Evolutionary conservation across 2,329 filamentous ascomycete genomes (phyloP), one percentile per base, ranked within the genome.

Genomic region (Colletotrichum eremochloae): DNA sequence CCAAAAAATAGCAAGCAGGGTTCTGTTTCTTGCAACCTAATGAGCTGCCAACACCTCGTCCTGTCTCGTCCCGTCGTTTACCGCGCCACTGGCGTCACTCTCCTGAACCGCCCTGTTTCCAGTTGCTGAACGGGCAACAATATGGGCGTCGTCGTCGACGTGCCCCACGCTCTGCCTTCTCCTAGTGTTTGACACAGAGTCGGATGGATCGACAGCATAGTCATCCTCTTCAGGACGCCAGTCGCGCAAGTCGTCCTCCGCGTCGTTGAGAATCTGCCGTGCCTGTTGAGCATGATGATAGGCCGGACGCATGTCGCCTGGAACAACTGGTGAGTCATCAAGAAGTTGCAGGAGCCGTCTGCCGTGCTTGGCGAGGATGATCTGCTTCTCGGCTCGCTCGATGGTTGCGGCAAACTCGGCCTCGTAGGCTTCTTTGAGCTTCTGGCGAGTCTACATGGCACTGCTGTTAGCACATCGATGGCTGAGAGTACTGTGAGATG

Each of bases 331-430:
- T 0, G 92, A 92, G 80, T 98, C 96, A 77, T 99, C 96, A 14
- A 99, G 89, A 50, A 97, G 89, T 76, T 93, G 91, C 68, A 99
- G 82, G 46, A 99, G 89, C 55, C 94, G 91, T 67, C 94, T 93
- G 29, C 95, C 96, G 80, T 98, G 95, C 78, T 93, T 94, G 69
- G 96, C 96, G 20, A 99, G 89, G 72, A 99, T 94, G 77, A 96
- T 93, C 81, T 99, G 96, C 85, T 98, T 98, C 86, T 98, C 96
- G 33, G 95, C 95, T 42, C 96, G 93, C 86, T 99, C 96, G 77
- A 99, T 97, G 29, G 95, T 94, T 71, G 95, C 95, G 20, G 93
- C 90, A 75, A 97, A 94, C 81, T 98, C 95, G 72, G 93, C 83
- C 76, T 95, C 94, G 80, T 96, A 98, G 33, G 96, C 94, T 83